phyloP scores from a whole-genome alignment of 257 asterid genomes.

The Solanum tarapatanum region DNA sequence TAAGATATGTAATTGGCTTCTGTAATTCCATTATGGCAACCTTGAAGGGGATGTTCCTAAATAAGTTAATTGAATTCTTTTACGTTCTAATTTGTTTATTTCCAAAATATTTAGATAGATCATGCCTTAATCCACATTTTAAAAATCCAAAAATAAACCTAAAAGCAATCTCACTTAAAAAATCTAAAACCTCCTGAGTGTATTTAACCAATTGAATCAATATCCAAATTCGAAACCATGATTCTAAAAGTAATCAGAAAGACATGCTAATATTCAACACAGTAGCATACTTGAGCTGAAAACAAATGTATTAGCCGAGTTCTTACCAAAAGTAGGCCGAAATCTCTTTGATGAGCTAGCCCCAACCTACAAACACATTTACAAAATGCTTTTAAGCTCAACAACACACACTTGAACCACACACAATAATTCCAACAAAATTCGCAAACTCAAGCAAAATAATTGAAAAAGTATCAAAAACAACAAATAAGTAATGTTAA shows the following conservation, averaged over 20 bases:
- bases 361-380: constrained; percentile 33
- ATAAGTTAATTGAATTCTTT: neutral
- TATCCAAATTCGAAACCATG: neutral
- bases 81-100: neutral
- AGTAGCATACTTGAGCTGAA: neutral
- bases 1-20: neutral
- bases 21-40: neutral
- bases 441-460: neutral
- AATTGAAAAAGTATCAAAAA: neutral
- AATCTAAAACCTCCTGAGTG: neutral
- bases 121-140: neutral
- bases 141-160: neutral
- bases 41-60: neutral
- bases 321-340: constrained; percentile 55
- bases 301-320: neutral
- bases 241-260: neutral
- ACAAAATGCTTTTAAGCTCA: neutral
- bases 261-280: neutral
- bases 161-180: neutral
- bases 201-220: neutral
- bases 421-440: neutral
- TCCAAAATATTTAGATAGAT: neutral
- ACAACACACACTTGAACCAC: neutral
- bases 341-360: constrained; percentile 54
- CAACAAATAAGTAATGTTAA: neutral